phyloP scores from a whole-genome alignment of 352 stramenopile species.

The Phytophthora litchii region DNA sequence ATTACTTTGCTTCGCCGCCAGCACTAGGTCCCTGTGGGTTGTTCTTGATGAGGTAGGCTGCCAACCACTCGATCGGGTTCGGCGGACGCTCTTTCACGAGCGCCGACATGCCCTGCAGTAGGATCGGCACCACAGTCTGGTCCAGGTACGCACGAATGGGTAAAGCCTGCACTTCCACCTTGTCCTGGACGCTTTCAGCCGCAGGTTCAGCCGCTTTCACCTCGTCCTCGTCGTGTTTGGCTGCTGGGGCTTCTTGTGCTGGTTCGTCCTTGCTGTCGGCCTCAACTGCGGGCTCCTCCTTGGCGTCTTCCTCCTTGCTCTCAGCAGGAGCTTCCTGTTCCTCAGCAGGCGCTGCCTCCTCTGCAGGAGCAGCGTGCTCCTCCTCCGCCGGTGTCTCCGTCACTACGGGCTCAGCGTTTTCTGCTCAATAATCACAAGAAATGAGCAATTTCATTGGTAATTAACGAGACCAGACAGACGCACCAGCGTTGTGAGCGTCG shows the following conservation, averaged over 20 bases:
- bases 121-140: slow-evolving; percentile 98
- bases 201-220: slow-evolving; percentile 75
- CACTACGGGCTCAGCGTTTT: slow-evolving; percentile 27
- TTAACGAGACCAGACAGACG: not conserved
- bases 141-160: slow-evolving; percentile 98
- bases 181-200: slow-evolving; percentile 76
- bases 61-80: slow-evolving; percentile 98
- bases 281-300: slow-evolving; percentile 27
- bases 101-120: slow-evolving; percentile 98
- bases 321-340: slow-evolving; percentile 25
- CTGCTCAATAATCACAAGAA: slow-evolving; percentile 1
- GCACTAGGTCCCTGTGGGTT: slow-evolving; percentile 90
- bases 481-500: slow-evolving; percentile 51
- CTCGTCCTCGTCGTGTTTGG: slow-evolving; percentile 41
- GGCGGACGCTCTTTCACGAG: slow-evolving; percentile 97
- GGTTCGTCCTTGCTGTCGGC: slow-evolving; percentile 30
- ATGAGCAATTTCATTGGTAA: not conserved
- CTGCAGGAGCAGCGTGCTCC: slow-evolving; percentile 3
- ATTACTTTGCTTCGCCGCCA: slow-evolving; percentile 65
- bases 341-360: slow-evolving; percentile 18
- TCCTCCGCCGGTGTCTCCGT: slow-evolving; percentile 23
- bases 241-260: slow-evolving; percentile 24
- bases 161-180: slow-evolving; percentile 92
- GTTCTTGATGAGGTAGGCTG: slow-evolving; percentile 96
- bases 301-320: slow-evolving; percentile 42